phyloP scores from a whole-genome alignment of 2,329 filamentous ascomycete species.

The Colletotrichum sp. region DNA sequence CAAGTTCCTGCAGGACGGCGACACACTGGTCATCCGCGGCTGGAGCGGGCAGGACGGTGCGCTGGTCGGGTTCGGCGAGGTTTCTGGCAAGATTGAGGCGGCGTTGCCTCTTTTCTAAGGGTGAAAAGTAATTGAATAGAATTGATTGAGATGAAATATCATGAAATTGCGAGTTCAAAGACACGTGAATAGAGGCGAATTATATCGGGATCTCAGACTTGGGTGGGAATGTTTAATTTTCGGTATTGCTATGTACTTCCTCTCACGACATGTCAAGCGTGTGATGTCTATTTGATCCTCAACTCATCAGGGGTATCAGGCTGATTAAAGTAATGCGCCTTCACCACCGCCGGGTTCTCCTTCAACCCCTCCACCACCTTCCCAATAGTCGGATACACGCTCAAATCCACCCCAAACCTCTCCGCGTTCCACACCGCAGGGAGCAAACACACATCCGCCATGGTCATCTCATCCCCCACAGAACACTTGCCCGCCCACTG shows the following conservation, averaged over 20 bases:
- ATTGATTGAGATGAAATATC: not conserved
- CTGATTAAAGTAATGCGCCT: slow-evolving; percentile 59
- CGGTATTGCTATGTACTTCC: not conserved
- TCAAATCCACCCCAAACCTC: slow-evolving; percentile 58
- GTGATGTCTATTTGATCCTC: not conserved
- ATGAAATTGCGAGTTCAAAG: not conserved
- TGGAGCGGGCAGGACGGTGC: slow-evolving; percentile 68
- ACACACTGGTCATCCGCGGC: slow-evolving; percentile 71
- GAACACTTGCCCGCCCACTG: slow-evolving; percentile 54
- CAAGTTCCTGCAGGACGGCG: slow-evolving; percentile 76
- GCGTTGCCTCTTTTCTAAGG: slow-evolving; percentile 36
- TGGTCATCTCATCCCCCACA: slow-evolving; percentile 57
- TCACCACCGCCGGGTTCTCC: slow-evolving; percentile 53
- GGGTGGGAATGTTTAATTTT: fast-evolving
- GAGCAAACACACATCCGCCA: slow-evolving; percentile 64
- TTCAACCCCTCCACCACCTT: slow-evolving; percentile 51
- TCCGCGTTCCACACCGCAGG: slow-evolving; percentile 64
- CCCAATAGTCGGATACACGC: slow-evolving; percentile 49
- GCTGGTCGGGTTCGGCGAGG: slow-evolving; percentile 81
- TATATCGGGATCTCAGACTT: not conserved
- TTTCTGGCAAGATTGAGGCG: slow-evolving; percentile 62
- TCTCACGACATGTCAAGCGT: not conserved
- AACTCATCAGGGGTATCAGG: slow-evolving; percentile 44
- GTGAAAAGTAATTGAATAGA: no score
- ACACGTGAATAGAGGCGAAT: not conserved